Conservation (phyloP, 306 rosid species). For the Lablab purpureus region DNA sequence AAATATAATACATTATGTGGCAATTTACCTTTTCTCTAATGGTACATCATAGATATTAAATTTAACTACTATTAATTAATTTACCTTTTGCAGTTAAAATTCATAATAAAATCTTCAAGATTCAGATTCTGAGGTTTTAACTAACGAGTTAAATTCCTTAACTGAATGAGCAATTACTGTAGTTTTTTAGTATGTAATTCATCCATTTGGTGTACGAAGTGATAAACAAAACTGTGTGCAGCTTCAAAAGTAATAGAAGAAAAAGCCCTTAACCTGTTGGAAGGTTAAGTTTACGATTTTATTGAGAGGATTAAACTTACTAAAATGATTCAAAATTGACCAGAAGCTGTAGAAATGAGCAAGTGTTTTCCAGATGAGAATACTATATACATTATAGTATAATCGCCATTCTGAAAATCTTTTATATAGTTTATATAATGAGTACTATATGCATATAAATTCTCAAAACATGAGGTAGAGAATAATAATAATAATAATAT, state of each 20-base stretch:
- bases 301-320: conserved; percentile 22
- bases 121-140: not conserved
- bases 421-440: not conserved
- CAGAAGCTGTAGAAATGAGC: not conserved
- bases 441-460: not conserved
- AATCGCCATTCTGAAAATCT: not conserved
- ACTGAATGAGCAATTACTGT: conserved; percentile 1
- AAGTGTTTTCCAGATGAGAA: not conserved
- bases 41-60: conserved; percentile 10
- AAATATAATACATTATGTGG: not conserved
- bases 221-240: not conserved
- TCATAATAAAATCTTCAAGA: conserved; percentile 13
- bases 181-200: not conserved
- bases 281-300: conserved; percentile 18
- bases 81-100: conserved; percentile 17
- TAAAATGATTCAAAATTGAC: not conserved
- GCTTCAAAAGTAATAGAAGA: not conserved
- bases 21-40: not conserved
- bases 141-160: not conserved
- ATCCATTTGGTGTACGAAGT: not conserved
- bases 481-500: not conserved
- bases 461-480: not conserved
- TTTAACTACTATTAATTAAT: not conserved
- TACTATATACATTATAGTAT: not conserved
- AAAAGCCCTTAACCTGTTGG: not conserved